Base-by-base conservation (phyloP, 1,284 basidiomycete species). In the Ganoderma lingzhi region DNA sequence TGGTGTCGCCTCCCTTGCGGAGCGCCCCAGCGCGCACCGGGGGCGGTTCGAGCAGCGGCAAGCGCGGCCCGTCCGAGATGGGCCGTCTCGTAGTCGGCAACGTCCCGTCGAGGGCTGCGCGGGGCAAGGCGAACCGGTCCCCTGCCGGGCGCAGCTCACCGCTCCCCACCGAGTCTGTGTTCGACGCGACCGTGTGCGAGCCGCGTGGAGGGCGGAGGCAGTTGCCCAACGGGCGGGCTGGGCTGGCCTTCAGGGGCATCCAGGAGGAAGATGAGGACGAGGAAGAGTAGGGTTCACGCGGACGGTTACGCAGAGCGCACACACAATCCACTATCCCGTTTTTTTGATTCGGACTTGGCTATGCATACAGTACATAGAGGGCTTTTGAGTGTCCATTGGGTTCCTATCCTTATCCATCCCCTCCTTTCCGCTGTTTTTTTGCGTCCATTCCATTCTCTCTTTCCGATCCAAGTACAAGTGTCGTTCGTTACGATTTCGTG, bases 191-290 rank as follows among this genome's bases (percentile, higher is more conserved):
- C 28, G 71, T 81, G 3, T 79, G 83, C 2, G 88, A 90, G 60
- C 75, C 84, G 35, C 82, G 87, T 70, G 80, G 84, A 0, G 77
- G 79, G 65, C 85, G 89, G 53, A 84, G 91, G 69, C 90, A 93
- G 76, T 81, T 94, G 19, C 93, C 93, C 42, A 79, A 83, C 64
- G 83, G 80, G 35, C 85, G 92, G 28, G 82, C 87, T 30, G 91
- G 89, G 0, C 88, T 87, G 63, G 88, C 90, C 12, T 91, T 92
- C 75, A 84, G 83, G 66, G 79, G 89, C 23, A 93, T 93, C 68
- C 89, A 92, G 77, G 92, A 93, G 77, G 92, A 93, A 75, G 92
- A 94, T 71, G 92, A 89, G 71, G 88, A 88, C 64, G 92, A 90
- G 71, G 92, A 93, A 76, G 90, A 92, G 76, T 72, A 67, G 64